Conservation (phyloP, 176 grass and related monocot species). For the Oryza meridionalis region DNA sequence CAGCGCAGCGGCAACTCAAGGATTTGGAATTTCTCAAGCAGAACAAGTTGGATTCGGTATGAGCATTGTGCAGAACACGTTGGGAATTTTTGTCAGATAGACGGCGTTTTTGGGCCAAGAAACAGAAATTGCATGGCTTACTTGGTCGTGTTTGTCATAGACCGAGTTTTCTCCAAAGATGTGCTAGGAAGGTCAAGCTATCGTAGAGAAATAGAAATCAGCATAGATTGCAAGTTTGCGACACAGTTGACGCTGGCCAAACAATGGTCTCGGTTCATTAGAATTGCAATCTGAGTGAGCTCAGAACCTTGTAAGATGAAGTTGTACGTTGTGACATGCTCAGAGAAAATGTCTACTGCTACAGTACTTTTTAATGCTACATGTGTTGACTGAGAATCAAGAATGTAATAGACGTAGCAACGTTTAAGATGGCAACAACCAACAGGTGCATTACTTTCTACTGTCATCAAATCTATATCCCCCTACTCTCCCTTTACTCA, state of each 20-base stretch:
- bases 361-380: no score
- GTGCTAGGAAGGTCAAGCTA: conserved; percentile 28
- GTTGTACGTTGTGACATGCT: conserved; percentile 4
- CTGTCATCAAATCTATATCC: no score
- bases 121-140: neutral
- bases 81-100: conserved; percentile 18
- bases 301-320: neutral
- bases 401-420: no score
- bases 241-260: neutral
- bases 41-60: conserved; percentile 53
- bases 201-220: neutral
- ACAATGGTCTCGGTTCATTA: neutral
- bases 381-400: no score
- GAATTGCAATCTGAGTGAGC: neutral
- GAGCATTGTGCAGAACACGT: neutral
- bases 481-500: no score
- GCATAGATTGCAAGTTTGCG: neutral
- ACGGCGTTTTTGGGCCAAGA: neutral
- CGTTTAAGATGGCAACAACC: no score
- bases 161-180: neutral
- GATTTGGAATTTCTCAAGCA: conserved; percentile 82
- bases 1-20: conserved; percentile 73
- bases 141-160: neutral
- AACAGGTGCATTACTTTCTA: no score
- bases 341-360: no score